Percentiles rank a stretch among this genome's conserved stretches.
Evolutionary conservation across 768 basidiomycete genomes (phyloP).

Genomic region (Lanmaoa rubissima): DNA sequence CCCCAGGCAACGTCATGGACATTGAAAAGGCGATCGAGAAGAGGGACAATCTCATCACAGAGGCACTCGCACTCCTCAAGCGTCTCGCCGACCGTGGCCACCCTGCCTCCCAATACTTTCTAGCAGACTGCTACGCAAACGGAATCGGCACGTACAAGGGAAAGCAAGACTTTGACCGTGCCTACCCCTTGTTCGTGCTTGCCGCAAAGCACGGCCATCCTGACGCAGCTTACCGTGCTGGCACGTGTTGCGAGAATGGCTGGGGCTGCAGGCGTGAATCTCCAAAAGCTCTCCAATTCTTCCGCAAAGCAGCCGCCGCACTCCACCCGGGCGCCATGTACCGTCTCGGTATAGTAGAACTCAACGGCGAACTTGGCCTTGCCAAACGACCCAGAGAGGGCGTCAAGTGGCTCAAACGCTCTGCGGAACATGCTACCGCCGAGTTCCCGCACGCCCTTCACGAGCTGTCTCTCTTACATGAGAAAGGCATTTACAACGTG

Average conservation of each 20-base stretch:
- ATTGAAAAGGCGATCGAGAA: conserved; percentile 80
- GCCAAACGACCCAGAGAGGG: conserved; percentile 90
- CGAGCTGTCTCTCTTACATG: conserved; percentile 90
- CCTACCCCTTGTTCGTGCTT: conserved; percentile 92
- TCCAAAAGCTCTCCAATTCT: conserved; percentile 89
- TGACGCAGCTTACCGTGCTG: conserved; percentile 92
- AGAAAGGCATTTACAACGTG: conserved; percentile 97
- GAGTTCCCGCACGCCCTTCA: conserved; percentile 97
- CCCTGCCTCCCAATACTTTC: conserved; percentile 92
- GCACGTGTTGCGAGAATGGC: conserved; percentile 97
- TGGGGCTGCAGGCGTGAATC: conserved; percentile 96
- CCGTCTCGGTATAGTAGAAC: conserved; percentile 91
- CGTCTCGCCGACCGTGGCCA: conserved; percentile 93
- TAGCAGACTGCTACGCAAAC: conserved; percentile 97
- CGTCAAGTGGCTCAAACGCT: conserved; percentile 97
- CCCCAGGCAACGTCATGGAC: conserved; percentile 72
- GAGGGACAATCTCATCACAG: conserved; percentile 83
- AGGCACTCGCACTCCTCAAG: conserved; percentile 85
- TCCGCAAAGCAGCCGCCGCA: conserved; percentile 88
- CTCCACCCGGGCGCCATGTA: conserved; percentile 96
- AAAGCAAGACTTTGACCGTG: conserved; percentile 95
- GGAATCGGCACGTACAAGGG: conserved; percentile 92
- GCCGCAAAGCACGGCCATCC: conserved; percentile 97
- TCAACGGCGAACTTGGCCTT: conserved; percentile 91
- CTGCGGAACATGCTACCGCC: conserved; percentile 89